Evolutionary conservation across 2,329 filamentous ascomycete species (phyloP).

Genomic region (Exophiala lecanii-corni): DNA sequence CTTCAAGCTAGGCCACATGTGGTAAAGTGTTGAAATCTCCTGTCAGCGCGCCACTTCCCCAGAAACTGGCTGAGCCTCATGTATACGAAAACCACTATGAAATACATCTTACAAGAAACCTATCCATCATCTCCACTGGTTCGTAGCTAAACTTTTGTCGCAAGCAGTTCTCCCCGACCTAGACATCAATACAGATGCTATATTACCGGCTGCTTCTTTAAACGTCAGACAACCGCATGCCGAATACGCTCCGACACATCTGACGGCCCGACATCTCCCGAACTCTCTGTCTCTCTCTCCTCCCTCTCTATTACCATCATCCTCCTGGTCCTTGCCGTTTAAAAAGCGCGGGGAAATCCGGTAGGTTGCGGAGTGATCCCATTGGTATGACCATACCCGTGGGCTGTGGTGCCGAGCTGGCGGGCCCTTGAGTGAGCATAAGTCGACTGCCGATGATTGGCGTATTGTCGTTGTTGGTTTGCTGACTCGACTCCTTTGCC

Average conservation of each 20-base stretch:
- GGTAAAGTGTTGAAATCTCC: not conserved
- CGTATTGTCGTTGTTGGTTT: slow-evolving; percentile 88
- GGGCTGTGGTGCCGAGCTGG: slow-evolving; percentile 51
- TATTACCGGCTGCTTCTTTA: not conserved
- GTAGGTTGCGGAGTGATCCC: slow-evolving; percentile 87
- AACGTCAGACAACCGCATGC: not conserved
- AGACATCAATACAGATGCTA: not conserved
- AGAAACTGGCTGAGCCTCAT: slow-evolving; percentile 1
- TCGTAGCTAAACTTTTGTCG: not conserved
- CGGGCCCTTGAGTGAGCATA: slow-evolving; percentile 91
- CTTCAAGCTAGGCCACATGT: not conserved
- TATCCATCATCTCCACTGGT: not conserved
- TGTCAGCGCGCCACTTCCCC: not conserved
- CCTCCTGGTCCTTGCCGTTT: no score
- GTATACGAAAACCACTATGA: not conserved
- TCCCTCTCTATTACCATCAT: not conserved
- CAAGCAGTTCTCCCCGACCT: not conserved
- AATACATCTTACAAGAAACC: not conserved
- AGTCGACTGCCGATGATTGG: slow-evolving; percentile 87
- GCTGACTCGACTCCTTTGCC: slow-evolving; percentile 62
- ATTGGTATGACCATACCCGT: slow-evolving; percentile 72
- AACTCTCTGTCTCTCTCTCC: slow-evolving; percentile 2
- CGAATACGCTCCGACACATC: slow-evolving; percentile 1
- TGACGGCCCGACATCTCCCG: slow-evolving; percentile 15
- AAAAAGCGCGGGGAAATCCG: slow-evolving; percentile 58